Conservation (phyloP, 305 asterid species). For the Solanum hybrid region DNA sequence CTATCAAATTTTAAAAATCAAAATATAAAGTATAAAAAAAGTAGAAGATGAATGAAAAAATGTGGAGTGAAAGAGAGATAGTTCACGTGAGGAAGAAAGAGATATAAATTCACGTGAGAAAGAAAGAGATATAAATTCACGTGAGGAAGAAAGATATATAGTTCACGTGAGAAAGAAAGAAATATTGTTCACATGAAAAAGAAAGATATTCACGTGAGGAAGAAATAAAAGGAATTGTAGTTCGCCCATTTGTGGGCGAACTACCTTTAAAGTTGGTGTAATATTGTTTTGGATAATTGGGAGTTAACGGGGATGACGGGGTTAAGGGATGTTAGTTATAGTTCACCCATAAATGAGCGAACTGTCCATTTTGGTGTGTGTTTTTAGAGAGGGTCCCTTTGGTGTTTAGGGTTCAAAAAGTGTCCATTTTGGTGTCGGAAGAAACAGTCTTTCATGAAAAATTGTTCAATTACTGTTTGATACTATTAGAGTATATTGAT, state of each 20-base stretch:
- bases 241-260: background rate
- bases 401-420: background rate
- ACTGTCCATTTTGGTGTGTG: background rate
- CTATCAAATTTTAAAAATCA: too few species aligned
- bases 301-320: background rate
- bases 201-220: background rate
- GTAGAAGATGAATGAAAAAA: too few species aligned
- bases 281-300: too few species aligned
- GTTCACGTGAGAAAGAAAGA: too few species aligned
- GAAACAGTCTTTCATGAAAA: background rate
- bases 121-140: too few species aligned
- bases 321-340: background rate
- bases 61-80: too few species aligned
- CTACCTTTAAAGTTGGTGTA: background rate
- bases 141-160: too few species aligned
- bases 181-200: too few species aligned
- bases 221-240: background rate
- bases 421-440: background rate
- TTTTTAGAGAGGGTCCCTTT: background rate
- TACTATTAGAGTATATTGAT: too few species aligned
- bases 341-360: background rate
- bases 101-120: too few species aligned
- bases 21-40: too few species aligned
- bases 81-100: background rate
- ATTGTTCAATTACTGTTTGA: too few species aligned